Conservation (phyloP, 805 yeast genomes). For the Vanderwaltozyma verrucispora region DNA sequence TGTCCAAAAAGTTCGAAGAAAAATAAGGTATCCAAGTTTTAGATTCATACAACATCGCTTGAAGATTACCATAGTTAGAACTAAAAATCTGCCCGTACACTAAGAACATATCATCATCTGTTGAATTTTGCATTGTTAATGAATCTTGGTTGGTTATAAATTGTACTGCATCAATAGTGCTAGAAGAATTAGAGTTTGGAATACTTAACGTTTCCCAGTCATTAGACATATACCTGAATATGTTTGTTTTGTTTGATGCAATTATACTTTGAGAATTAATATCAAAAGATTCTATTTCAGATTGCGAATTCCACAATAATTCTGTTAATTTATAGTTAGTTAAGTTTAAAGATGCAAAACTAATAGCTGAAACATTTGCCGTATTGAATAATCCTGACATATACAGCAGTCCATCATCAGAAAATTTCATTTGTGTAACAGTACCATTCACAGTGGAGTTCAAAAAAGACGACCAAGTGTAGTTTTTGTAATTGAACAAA, state of each 20-base stretch:
- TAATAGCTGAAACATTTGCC: slow-evolving; percentile 30
- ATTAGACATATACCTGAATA: slow-evolving; percentile 5
- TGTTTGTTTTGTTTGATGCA: slow-evolving; percentile 14
- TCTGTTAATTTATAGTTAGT: slow-evolving; percentile 5
- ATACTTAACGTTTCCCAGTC: slow-evolving; percentile 5
- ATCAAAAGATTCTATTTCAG: slow-evolving; percentile 12
- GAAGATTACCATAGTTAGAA: slow-evolving; percentile 25
- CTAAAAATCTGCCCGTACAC: slow-evolving; percentile 33
- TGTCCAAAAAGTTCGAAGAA: slow-evolving; percentile 23
- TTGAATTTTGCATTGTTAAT: slow-evolving; percentile 1
- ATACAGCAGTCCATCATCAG: slow-evolving; percentile 30
- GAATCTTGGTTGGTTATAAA: neutral
- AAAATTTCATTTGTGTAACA: slow-evolving; percentile 44
- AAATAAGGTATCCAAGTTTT: slow-evolving; percentile 21
- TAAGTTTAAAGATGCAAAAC: slow-evolving; percentile 32
- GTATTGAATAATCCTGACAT: slow-evolving; percentile 47
- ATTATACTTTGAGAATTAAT: slow-evolving; percentile 6
- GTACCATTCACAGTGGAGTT: slow-evolving; percentile 38
- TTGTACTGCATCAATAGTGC: slow-evolving; percentile 1
- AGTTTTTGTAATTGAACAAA: slow-evolving; percentile 43
- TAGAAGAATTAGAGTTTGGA: slow-evolving; percentile 4
- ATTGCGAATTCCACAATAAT: slow-evolving; percentile 6
- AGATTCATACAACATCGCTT: slow-evolving; percentile 15
- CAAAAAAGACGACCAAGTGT: slow-evolving; percentile 40
- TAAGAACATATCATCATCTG: slow-evolving; percentile 9